Evolutionary conservation across 495 filamentous ascomycete species (phyloP), one percentile per base, ranked within the genome.

Genomic region (Lophium mytilinum): DNA sequence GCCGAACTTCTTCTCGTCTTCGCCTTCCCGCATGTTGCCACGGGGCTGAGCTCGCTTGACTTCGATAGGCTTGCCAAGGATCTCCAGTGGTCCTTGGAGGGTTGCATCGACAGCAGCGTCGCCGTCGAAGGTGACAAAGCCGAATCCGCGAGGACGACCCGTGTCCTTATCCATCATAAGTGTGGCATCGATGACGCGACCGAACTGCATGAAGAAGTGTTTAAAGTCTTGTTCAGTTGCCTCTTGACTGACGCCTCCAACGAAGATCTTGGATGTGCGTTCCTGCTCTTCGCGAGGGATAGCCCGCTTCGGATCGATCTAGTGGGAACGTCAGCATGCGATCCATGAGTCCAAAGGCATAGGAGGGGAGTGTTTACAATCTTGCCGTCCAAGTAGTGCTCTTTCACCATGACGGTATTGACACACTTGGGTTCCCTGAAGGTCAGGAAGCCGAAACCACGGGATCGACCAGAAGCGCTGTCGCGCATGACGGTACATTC

Each of bases 141-240:
- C 93, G 65, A 98, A 98, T 9, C 93, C 93, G 58, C 93, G 84
- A 3, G 93, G 93, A 19, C 93, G 84, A 35, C 91, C 91, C 8
- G 93, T 97, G 67, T 98, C 93, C 72, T 98, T 98, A 71, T 98
- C 93, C 80, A 98, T 98, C 93, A 98, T 98, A 17, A 98, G 80
- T 1, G 93, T 98, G 10, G 93, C 93, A 71, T 98, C 93, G 43
- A 98, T 83, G 33, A 98, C 93, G 53, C 93, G 83, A 40, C 93
- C 93, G 65, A 96, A 98, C 68, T 95, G 88, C 70, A 86, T 87
- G 72, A 98, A 98, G 71, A 95, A 98, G 40, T 92, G 83, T 66
- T 89, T 89, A 72, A 98, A 98, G 67, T 97, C 90, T 41, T 89
- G 82, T 62, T 98, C 93, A 1, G 87, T 95, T 0, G 91, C 91